phyloP scores from a whole-genome alignment of 148 eudicot genomes.

The Oxyria digyna region DNA sequence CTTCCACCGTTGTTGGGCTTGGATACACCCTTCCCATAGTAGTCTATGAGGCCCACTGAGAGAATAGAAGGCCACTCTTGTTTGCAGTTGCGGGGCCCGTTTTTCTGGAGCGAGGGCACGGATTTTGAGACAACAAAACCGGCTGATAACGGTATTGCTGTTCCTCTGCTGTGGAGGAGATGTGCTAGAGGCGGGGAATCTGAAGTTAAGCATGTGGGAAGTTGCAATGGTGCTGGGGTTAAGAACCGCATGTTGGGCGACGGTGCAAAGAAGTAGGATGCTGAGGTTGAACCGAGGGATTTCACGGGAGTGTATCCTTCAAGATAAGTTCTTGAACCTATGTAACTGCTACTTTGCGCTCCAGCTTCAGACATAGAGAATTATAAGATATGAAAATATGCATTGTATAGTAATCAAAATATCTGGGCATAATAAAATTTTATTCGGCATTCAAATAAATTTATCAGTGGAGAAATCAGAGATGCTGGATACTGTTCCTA shows the following conservation, averaged over 20 bases:
- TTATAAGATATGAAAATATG: background rate
- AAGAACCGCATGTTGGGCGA: conserved; percentile 83
- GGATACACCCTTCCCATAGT: conserved; percentile 42
- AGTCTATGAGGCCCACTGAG: conserved; percentile 74
- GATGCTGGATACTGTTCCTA: background rate
- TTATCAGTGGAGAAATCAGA: background rate
- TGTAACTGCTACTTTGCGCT: conserved; percentile 45
- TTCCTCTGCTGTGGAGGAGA: conserved; percentile 95
- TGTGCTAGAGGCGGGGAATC: conserved; percentile 94
- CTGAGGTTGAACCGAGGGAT: conserved; percentile 75
- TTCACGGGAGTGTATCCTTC: conserved; percentile 93
- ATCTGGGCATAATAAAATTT: background rate
- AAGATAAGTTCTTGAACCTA: conserved; percentile 36
- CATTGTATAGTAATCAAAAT: background rate
- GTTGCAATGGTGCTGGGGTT: conserved; percentile 68
- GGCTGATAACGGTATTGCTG: conserved; percentile 69
- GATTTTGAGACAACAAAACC: conserved; percentile 92
- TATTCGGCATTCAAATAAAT: too few relatives aligned
- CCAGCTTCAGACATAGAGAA: conserved; percentile 31
- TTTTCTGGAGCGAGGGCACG: conserved; percentile 68
- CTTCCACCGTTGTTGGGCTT: conserved; percentile 40
- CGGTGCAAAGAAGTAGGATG: conserved; percentile 72
- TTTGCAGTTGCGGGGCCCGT: conserved; percentile 28
- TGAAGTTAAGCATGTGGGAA: conserved; percentile 86
- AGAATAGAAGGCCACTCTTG: conserved; percentile 97